Base-by-base conservation (phyloP, 2,329 filamentous ascomycete genomes). In the Zymoseptoria brevis region DNA sequence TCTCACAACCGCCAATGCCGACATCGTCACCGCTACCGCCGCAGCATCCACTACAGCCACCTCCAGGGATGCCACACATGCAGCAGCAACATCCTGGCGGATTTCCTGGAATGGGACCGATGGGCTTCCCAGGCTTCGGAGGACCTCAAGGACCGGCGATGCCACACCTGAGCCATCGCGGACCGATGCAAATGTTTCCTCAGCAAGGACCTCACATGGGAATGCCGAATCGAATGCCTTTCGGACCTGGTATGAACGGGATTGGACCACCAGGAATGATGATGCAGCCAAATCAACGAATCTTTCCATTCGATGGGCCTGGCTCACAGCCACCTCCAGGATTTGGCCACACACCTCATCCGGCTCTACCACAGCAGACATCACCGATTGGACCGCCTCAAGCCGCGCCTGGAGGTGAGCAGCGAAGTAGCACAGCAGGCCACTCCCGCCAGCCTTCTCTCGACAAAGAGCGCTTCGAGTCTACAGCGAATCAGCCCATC, bases 361-460 rank as follows among this genome's bases (percentile, higher is more conserved):
- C 66, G 21, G 68, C 66, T 11, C 61, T 60, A 30, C 64, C 64
- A n/a, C 62, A 59, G 19, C 68, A 71, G 29, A 65, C 66, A 11
- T 65, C 65, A 30, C 74, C 76, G 16, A 71, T 73, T 21, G 69
- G 69, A 24, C 67, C 66, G 22, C 68, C 63, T 21, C 65, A 68
- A 24, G 65, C 61, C 13, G 60, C 61, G 7, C 63, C 65, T n/a
- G 63, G 64, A 19, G 62, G 53, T 13, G 71, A 76, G 26, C 73
- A 75, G 8, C 73, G 73, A n/a, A 75, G 74, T 53, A 71, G 71
- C n/a, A 53, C 66, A 19, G 41, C 65, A n/a, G 50, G 65, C 19
- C 91, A 96, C 74, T 87, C 87, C 8, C 83, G 91, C 62, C 90
- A 95, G 66, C 81, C 84, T 9, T 96, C 90, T 0, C 79, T 78